Evolutionary conservation across 2,329 filamentous ascomycete species (phyloP).

Genomic region (Penicillium fuscoglaucum): DNA sequence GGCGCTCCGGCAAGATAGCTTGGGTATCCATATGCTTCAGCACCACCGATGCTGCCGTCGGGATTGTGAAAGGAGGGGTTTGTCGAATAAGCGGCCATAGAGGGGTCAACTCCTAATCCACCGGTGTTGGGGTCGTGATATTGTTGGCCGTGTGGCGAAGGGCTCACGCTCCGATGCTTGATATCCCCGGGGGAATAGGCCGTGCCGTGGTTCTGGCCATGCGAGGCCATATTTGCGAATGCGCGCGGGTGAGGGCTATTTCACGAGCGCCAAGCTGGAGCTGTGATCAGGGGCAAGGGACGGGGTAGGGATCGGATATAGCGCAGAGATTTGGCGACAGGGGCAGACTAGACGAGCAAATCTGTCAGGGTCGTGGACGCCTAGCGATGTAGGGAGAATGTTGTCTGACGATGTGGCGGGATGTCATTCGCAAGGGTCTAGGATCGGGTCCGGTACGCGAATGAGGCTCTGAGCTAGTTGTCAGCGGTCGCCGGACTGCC

Average conservation of each 20-base stretch:
- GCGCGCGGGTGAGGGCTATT: conserved; percentile 19
- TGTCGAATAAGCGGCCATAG: conserved; percentile 37
- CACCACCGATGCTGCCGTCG: conserved; percentile 25
- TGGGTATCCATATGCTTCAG: conserved; percentile 40
- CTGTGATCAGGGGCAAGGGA: not conserved
- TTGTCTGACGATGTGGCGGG: conserved; percentile 6
- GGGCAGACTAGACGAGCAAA: not conserved
- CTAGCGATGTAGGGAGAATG: conserved; percentile 5
- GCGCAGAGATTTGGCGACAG: not conserved
- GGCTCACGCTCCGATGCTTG: conserved; percentile 45
- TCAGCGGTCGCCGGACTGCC: conserved; percentile 7
- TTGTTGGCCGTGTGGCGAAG: conserved; percentile 43
- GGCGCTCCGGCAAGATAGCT: conserved; percentile 37
- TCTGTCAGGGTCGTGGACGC: conserved; percentile 10
- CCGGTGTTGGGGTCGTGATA: conserved; percentile 36
- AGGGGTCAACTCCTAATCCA: conserved; percentile 39
- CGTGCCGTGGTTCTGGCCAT: conserved; percentile 35
- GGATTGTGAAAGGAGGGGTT: conserved; percentile 36
- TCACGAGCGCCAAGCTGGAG: not conserved
- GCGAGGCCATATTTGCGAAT: conserved; percentile 33
- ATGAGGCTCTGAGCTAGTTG: conserved; percentile 9
- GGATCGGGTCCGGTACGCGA: not conserved
- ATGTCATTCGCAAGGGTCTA: conserved; percentile 23
- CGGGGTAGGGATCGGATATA: not conserved
- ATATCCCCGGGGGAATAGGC: conserved; percentile 39